Base-by-base conservation (phyloP, 106 monocot genomes). In the Dendrobium huoshanense region DNA sequence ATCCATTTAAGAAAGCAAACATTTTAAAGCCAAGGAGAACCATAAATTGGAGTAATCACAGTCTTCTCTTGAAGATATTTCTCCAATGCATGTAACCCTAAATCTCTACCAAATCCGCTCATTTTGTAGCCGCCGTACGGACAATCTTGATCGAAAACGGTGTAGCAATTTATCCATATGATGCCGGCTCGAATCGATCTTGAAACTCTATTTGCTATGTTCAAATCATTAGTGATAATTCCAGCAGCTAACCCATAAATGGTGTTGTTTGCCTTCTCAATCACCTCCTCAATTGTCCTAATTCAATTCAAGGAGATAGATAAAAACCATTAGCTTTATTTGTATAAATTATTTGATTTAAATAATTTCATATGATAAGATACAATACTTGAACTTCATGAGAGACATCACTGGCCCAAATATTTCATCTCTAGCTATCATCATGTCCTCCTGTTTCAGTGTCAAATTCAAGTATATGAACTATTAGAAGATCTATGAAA, bases 401-500 rank as follows among this genome's bases (percentile, higher is more conserved):
- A 89, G 42, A 7, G 84, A 87, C 86, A 89, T 86, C 42, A 89
- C 87, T 13, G 89, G 89, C 22, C 89, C 89, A 58, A 89, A 89
- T 73, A 89, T 89, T 65, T 89, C 89, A 4, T 89, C 89, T 67
- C 55, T 72, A 31, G 83, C 82, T 48, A 90, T 90, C 49, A 33
- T 9, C 90, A 91, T 91, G 29, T 88, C 85, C 59, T 91, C 88
- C 90, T 91, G 81, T 44, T 29, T 19, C 45, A 84, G 41, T 55
- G 29, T 77, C 40, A 20, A 4, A 75, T 47, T 44, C n/a, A 0
- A 75, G 5, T 20, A 41, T 4, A 24, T 75, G 22, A 75, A 75
- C 25, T 44, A 22, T 41, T 37, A 37, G 2, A 20, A 37, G 16
- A 33, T 37, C 37, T 3, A 37, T 37, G 2, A 37, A 37, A 31